Percentiles rank a stretch among this genome's conserved stretches.
These are phyloP conservation scores for Spongiforma sp. DNA, from an alignment of 1,284 basidiomycete species.

Conservation along the genomic window DNA sequence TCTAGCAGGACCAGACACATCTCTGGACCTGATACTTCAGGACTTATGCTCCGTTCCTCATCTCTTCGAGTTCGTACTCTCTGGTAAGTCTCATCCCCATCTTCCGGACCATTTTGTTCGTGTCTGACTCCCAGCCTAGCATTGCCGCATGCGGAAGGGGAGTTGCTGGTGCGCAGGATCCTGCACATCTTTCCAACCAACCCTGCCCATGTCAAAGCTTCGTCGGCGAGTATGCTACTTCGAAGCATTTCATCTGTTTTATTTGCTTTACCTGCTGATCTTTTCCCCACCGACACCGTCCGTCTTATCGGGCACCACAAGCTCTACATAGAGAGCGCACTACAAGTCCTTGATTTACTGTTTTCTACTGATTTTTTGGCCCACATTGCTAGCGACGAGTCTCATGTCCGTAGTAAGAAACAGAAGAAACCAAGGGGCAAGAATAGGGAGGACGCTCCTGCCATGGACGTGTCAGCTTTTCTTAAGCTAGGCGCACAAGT, in stretches of 20 bases:
- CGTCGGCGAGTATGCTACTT: conserved; percentile 21
- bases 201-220: conserved; percentile 18
- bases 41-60: conserved; percentile 32
- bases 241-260: conserved; percentile 24
- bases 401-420: conserved; percentile 21
- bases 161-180: conserved; percentile 20
- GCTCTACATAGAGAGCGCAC: conserved; percentile 26
- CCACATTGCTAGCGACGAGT: not conserved
- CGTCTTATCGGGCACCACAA: conserved; percentile 23
- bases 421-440: conserved; percentile 24
- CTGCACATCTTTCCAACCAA: conserved; percentile 26
- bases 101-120: not conserved
- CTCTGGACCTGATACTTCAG: conserved; percentile 35
- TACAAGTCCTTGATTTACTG: conserved; percentile 22
- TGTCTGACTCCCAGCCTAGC: conserved; percentile 19
- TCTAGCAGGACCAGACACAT: conserved; percentile 30
- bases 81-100: conserved; percentile 19
- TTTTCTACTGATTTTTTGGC: conserved; percentile 19
- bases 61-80: conserved; percentile 37
- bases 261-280: conserved; percentile 25
- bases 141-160: conserved; percentile 14
- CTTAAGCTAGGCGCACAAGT: conserved; percentile 25
- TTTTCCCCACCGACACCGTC: conserved; percentile 13
- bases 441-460: conserved; percentile 1
- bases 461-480: conserved; percentile 35